phyloP scores from a whole-genome alignment of 257 asterid genomes.

The Anisodus tanguticus region DNA sequence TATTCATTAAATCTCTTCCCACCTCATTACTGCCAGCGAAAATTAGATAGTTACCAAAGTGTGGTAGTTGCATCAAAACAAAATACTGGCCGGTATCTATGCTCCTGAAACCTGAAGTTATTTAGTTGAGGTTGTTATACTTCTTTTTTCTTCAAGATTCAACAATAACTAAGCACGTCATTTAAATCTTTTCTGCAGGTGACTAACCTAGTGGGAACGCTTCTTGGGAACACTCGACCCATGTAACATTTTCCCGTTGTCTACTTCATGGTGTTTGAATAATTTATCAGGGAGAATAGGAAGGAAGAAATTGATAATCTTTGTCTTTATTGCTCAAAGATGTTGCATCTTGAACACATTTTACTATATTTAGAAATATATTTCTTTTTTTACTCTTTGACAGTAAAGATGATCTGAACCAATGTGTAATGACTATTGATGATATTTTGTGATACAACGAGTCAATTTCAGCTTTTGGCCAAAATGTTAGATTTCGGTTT shows the following conservation, averaged over 20 bases:
- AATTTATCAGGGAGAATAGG: background rate
- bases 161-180: background rate
- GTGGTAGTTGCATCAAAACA: too few species aligned
- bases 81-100: background rate
- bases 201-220: constrained; percentile 86
- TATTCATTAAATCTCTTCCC: background rate
- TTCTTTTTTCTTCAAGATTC: background rate
- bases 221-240: constrained; percentile 75
- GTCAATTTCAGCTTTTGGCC: constrained; percentile 14
- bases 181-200: constrained; percentile 61
- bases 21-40: background rate
- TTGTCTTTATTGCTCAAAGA: background rate
- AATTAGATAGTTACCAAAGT: background rate
- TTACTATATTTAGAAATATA: background rate
- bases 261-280: background rate
- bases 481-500: background rate
- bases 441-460: background rate
- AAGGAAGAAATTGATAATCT: constrained; percentile 1
- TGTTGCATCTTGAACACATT: background rate
- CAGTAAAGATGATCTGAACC: background rate
- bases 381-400: background rate
- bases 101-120: background rate
- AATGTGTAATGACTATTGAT: background rate
- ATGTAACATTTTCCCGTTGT: constrained; percentile 48
- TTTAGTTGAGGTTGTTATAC: background rate